Evolutionary conservation across 2,329 filamentous ascomycete species (phyloP), one percentile per base, ranked within the genome.

Genomic region (Magnaporthiopsis rhizophila): DNA sequence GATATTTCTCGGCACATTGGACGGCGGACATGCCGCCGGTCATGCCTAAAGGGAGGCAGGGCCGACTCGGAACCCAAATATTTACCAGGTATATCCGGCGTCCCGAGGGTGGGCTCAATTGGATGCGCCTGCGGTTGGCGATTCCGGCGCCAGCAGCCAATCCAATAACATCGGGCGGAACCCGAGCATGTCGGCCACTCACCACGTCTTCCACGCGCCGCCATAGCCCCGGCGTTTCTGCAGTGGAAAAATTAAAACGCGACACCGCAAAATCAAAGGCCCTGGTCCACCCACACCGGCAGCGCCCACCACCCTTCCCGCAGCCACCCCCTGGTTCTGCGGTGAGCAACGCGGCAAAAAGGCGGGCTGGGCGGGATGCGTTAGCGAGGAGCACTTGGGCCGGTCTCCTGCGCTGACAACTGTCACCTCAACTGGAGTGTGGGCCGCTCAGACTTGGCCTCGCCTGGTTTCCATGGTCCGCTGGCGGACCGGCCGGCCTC

Each of bases 391-490:
- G 45, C 18, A 9, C 21, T 53, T 53, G 45, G 45, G 8, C 21
- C 45, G 45, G 45, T 6, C 21, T 53, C 45, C 45, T 53, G 45
- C 45, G 45, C 45, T 53, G 45, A 53, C 45, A 53, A 58, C 66
- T 65, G 62, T 59, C 69, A 67, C 68, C 69, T 69, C 72, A 71
- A 69, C 68, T 61, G 66, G 64, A 64, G 57, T 67, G 66, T 62
- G 66, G 67, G 67, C 65, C 65, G 64, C 30, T 69, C 68, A 69
- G 71, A 72, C 68, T 67, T 69, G 72, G 70, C 45, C 69, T 72
- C 73, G 71, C 69, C 68, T 70, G 67, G 68, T 8, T 67, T 67
- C 59, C 67, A 58, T 64, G 67, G 65, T 71, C 45, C 21, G 45
- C 45, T 24, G 45, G 45, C 45, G n/a, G 21, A 21, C 9, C 21